Evolutionary conservation across 495 filamentous ascomycete genomes (phyloP).

Genomic region (Lophium mytilinum): DNA sequence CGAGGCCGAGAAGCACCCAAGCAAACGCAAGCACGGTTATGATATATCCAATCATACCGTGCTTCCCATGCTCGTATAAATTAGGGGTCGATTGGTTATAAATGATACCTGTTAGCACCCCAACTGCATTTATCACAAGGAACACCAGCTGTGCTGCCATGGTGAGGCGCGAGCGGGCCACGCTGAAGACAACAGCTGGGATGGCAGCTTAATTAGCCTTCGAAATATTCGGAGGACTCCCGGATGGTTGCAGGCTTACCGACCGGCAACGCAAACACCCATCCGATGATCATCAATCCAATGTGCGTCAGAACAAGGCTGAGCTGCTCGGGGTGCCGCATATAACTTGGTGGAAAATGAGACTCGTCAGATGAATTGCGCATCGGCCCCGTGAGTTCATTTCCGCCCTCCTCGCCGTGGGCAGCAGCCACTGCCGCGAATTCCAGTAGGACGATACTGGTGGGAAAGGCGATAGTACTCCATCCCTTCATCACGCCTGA

Average conservation of each 20-base stretch:
- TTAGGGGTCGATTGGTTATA: constrained; percentile 82
- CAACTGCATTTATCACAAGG: constrained; percentile 60
- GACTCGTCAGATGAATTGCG: constrained; percentile 1
- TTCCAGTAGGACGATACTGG: constrained; percentile 31
- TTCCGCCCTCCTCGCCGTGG: constrained; percentile 26
- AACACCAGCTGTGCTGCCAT: constrained; percentile 71
- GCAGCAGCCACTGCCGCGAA: constrained; percentile 27
- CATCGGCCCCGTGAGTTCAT: constrained; percentile 9
- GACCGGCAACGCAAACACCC: constrained; percentile 77
- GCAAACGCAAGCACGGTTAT: constrained; percentile 60
- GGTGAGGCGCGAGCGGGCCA: constrained; percentile 68
- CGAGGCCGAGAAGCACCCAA: constrained; percentile 60
- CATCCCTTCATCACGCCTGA: constrained; percentile 16
- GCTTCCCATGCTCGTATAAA: constrained; percentile 79
- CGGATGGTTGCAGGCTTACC: constrained; percentile 44
- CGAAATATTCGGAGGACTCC: background rate
- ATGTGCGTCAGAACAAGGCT: constrained; percentile 71
- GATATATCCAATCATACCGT: constrained; percentile 85
- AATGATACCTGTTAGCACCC: constrained; percentile 61
- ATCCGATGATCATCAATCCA: constrained; percentile 67
- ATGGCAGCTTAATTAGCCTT: background rate
- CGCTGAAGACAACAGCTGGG: constrained; percentile 73
- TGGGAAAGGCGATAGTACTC: constrained; percentile 13
- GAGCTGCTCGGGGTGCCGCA: constrained; percentile 57
- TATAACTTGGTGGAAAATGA: constrained; percentile 52